Conservation (phyloP, 805 yeast genomes). For the Metschnikowia sp. region DNA sequence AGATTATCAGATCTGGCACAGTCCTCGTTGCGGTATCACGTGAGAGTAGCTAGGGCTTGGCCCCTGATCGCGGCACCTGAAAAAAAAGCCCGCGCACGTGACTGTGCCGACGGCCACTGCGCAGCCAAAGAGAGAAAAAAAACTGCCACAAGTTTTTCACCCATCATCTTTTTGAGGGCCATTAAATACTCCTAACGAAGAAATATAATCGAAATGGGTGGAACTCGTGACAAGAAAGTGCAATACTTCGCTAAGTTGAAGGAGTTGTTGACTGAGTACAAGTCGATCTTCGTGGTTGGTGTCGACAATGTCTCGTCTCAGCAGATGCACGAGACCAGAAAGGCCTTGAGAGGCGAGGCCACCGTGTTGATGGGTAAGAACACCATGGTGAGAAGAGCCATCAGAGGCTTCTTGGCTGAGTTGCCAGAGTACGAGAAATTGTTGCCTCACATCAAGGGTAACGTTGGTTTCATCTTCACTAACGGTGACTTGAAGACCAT, state of each 20-base stretch:
- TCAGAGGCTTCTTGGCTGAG: slow-evolving; percentile 91
- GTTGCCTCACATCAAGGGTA: slow-evolving; percentile 93
- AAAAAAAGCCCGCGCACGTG: slow-evolving; percentile 2
- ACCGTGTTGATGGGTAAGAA: slow-evolving; percentile 99
- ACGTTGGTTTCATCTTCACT: slow-evolving; percentile 99
- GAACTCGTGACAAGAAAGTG: slow-evolving; percentile 94
- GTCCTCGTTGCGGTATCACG: not conserved
- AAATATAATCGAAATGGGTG: slow-evolving; percentile 96
- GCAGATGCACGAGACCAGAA: slow-evolving; percentile 99
- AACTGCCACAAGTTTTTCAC: slow-evolving; percentile 5
- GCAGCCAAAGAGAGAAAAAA: slow-evolving; percentile 8
- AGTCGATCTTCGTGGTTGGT: slow-evolving; percentile 98
- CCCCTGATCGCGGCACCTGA: not conserved
- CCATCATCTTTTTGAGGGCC: slow-evolving; percentile 34
- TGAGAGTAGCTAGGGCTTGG: slow-evolving; percentile 2
- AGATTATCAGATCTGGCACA: too few species aligned
- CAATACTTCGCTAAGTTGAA: slow-evolving; percentile 95
- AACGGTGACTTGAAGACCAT: slow-evolving; percentile 87
- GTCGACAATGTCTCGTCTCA: slow-evolving; percentile 99
- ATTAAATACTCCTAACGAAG: slow-evolving; percentile 90
- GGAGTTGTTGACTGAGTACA: slow-evolving; percentile 93
- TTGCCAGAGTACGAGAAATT: slow-evolving; percentile 95
- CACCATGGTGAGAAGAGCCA: slow-evolving; percentile 99
- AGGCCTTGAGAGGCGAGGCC: slow-evolving; percentile 90
- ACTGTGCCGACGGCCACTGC: not conserved